Evolutionary conservation across 768 basidiomycete species (phyloP).

Genomic region (Leccinellum luteum): DNA sequence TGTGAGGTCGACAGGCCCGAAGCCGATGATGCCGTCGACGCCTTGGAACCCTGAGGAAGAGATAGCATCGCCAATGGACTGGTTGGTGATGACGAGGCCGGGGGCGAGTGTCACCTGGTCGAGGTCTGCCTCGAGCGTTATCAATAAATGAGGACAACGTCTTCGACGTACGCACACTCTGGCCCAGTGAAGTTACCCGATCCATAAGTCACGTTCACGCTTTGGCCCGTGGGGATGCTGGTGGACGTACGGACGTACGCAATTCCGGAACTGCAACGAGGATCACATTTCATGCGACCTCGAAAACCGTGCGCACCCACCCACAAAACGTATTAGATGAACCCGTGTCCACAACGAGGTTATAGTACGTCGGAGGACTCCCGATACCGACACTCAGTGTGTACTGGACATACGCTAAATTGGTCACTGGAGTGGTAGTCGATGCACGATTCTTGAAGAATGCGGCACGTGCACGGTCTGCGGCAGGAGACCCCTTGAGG

Average conservation of each 20-base stretch:
- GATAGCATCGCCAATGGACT: slow-evolving; percentile 29
- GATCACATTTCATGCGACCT: background rate
- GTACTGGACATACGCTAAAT: slow-evolving; percentile 16
- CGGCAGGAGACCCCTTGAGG: slow-evolving; percentile 16
- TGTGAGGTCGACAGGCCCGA: slow-evolving; percentile 21
- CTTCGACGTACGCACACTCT: slow-evolving; percentile 30
- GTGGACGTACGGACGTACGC: slow-evolving; percentile 21
- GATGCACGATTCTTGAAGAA: slow-evolving; percentile 4
- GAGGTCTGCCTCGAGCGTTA: slow-evolving; percentile 14
- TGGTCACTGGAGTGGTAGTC: slow-evolving; percentile 12
- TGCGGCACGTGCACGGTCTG: slow-evolving; percentile 16
- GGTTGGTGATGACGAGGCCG: slow-evolving; percentile 24
- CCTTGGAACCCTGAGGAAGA: slow-evolving; percentile 12
- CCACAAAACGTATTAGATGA: slow-evolving; percentile 33
- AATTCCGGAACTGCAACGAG: slow-evolving; percentile 15
- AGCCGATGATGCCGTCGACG: slow-evolving; percentile 26
- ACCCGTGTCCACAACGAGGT: slow-evolving; percentile 32
- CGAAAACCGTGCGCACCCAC: background rate
- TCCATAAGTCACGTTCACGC: slow-evolving; percentile 16
- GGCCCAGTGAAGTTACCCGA: slow-evolving; percentile 26
- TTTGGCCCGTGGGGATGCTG: slow-evolving; percentile 23
- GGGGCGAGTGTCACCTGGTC: slow-evolving; percentile 28
- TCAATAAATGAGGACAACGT: background rate
- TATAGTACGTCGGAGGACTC: slow-evolving; percentile 25
- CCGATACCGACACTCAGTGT: slow-evolving; percentile 25